phyloP scores from a whole-genome alignment of 1,284 basidiomycete genomes.

The Trichosporon sp. region DNA sequence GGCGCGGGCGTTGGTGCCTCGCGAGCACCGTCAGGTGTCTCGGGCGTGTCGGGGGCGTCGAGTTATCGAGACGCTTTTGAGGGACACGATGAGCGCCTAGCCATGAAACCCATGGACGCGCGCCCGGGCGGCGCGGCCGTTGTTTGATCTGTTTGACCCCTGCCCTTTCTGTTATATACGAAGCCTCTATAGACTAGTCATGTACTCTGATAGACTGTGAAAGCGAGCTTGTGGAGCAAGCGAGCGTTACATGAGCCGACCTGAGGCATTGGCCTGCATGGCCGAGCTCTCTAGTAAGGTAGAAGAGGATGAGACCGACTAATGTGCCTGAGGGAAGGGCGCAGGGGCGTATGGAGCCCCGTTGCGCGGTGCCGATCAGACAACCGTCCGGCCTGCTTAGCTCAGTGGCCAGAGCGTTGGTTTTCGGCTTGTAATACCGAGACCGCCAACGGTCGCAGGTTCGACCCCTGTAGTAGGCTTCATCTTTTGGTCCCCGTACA shows the following conservation, averaged over 20 bases:
- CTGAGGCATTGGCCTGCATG: too few relatives aligned
- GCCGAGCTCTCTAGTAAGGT: too few relatives aligned
- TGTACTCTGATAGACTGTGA: background rate
- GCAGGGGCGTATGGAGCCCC: background rate
- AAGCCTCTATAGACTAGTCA: background rate
- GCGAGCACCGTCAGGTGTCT: background rate
- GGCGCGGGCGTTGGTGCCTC: background rate
- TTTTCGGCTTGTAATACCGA: background rate
- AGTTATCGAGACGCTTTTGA: background rate
- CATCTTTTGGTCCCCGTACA: background rate
- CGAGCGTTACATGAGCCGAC: background rate
- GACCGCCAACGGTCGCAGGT: conserved; percentile 13
- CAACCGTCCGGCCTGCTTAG: background rate
- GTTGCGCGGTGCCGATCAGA: background rate
- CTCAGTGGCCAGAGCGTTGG: conserved; percentile 14
- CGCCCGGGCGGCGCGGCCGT: too few relatives aligned
- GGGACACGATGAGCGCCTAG: too few relatives aligned
- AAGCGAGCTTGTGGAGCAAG: background rate
- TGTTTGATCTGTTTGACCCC: background rate
- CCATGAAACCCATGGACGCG: background rate
- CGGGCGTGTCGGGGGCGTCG: background rate
- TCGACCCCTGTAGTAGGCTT: conserved; percentile 14
- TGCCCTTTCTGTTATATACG: background rate
- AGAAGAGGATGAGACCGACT: too few relatives aligned
- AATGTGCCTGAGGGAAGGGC: background rate